Base-by-base conservation (phyloP, 495 filamentous ascomycete species). In the Margaritispora aquatica region DNA sequence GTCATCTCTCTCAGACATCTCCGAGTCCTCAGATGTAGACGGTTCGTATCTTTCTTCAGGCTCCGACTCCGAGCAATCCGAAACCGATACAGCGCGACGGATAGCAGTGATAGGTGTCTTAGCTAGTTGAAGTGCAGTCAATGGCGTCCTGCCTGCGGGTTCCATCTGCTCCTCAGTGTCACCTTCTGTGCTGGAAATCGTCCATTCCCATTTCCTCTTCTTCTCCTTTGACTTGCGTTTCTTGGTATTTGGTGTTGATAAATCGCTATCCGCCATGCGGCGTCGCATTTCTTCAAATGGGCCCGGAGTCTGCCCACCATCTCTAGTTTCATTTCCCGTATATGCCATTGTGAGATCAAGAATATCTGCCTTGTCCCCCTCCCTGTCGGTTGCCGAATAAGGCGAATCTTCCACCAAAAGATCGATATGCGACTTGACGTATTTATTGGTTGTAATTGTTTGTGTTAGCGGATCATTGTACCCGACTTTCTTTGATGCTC, bases 251-350 rank as follows among this genome's bases (percentile, higher is more conserved):
- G 34, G 75, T 63, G 27, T 75, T 44, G 55, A 55, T 71, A 52
- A 70, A 68, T 26, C 66, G 59, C 58, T 80, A 61, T 55, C 71
- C 55, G 75, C 78, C 71, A 81, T 76, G 41, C 77, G 71, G 0
- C 80, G 68, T 20, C 79, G 71, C 77, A 80, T 80, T 58, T 83
- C 79, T 62, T 83, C 80, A 31, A 81, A 83, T 5, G 80, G 79
- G 0, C 80, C 78, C 0, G 80, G 79, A 0, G 79, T 83, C 64
- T 78, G 73, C 1, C 79, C 80, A 7, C 80, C 79, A 57, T 83
- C 78, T 38, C 76, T 71, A 0, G 74, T 79, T 38, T 65, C 66
- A 50, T 80, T 74, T 48, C 75, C 71, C 7, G 76, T 71, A 59
- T 80, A 77, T 26, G 77, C 71, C 71, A 79, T 74, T 26, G 75